Evolutionary conservation across 2,329 filamentous ascomycete genomes (phyloP), one percentile per base, ranked within the genome.

Genomic region (Trichoderma sp.): DNA sequence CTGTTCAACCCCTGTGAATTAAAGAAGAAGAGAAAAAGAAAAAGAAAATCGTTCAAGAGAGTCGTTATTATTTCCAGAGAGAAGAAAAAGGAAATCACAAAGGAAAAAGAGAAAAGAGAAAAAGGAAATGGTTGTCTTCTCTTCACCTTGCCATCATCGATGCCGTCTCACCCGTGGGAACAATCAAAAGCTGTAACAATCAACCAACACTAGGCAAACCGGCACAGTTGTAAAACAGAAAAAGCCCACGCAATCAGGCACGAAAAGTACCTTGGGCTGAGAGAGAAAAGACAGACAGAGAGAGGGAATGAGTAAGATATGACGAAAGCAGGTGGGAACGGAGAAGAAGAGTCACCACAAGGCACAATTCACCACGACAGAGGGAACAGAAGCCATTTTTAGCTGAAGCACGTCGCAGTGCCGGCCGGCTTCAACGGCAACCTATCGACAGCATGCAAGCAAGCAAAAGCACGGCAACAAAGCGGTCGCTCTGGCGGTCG

Each of bases 1-100:
- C 47, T 20, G 57, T 61, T 73, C 72, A 69, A 62, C 28, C 70
- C 64, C 50, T 23, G 63, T 66, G 69, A 71, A 66, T 68, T 59
- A 58, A 39, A 13, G 39, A 43, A 36, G 11, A 39, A n/a, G n/a
- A n/a, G n/a, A n/a, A n/a, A 9, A 4, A 59, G 15, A 23, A 32
- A 17, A 36, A 28, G 13, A 36, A 39, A n/a, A n/a, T 3, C 8
- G n/a, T 23, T 17, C 13, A 20, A 39, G 3, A 55, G 23, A 20
- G 43, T 63, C 32, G 47, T 36, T 15, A 64, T 32, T 58, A 34
- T 32, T 36, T 43, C 4, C 12, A 68, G n/a, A 26, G 1, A 59
- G 28, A 59, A 43, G 8, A 50, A 43, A 26, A 34, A 17, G 28
- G 53, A 68, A 57, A 23, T 17, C 34, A 55, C 28, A 39, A 39